Conservation (phyloP, 192 early-diverging fungal genomes). For the Coemansia umbellata region DNA sequence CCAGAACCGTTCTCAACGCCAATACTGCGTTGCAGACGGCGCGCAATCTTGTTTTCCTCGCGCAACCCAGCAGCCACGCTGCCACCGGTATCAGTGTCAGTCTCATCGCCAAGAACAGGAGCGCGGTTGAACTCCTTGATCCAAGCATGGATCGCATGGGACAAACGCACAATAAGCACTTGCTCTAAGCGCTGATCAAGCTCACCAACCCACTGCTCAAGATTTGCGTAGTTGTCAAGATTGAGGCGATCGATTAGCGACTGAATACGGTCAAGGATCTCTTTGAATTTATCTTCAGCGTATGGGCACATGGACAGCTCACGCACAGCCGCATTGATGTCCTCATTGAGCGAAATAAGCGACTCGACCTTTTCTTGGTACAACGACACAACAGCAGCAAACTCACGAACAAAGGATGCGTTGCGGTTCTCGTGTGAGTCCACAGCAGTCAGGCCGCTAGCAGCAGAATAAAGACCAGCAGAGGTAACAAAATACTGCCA, state of each 20-base stretch:
- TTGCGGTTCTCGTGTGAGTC: slow-evolving; percentile 80
- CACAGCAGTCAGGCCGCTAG: slow-evolving; percentile 36
- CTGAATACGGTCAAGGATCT: slow-evolving; percentile 78
- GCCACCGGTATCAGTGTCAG: slow-evolving; percentile 34
- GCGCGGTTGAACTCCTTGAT: slow-evolving; percentile 60
- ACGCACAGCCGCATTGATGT: slow-evolving; percentile 74
- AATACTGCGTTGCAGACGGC: slow-evolving; percentile 29
- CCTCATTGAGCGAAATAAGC: slow-evolving; percentile 76
- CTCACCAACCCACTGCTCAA: slow-evolving; percentile 83
- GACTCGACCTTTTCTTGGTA: slow-evolving; percentile 95
- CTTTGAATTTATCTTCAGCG: slow-evolving; percentile 61
- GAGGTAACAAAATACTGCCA: slow-evolving; percentile 93
- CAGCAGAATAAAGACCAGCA: slow-evolving; percentile 41
- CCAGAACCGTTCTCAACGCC: slow-evolving; percentile 15
- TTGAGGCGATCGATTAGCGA: slow-evolving; percentile 88
- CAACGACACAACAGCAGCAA: slow-evolving; percentile 80
- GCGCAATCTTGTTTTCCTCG: slow-evolving; percentile 35
- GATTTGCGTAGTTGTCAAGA: slow-evolving; percentile 91
- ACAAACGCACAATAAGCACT: slow-evolving; percentile 69
- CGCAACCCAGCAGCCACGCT: background rate
- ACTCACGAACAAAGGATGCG: slow-evolving; percentile 91
- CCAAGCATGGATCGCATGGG: slow-evolving; percentile 75
- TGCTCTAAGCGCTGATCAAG: slow-evolving; percentile 77
- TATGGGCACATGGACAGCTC: slow-evolving; percentile 82
- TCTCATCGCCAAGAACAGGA: slow-evolving; percentile 50